Evolutionary conservation across 805 yeast genomes (phyloP), one percentile per base, ranked within the genome.

Genomic region (Diddensiella santjacobensis): DNA sequence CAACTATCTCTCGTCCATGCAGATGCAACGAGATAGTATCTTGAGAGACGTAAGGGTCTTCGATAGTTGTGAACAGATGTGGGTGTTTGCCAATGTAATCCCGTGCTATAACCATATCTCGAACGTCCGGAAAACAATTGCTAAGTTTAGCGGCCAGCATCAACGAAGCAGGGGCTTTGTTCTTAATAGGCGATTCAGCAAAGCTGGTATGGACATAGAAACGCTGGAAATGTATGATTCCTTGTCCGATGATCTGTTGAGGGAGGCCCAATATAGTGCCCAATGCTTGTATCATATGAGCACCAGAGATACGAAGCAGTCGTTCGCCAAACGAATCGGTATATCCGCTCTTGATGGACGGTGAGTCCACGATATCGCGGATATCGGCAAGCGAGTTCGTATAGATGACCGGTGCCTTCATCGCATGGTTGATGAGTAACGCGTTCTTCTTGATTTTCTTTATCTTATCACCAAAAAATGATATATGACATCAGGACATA

Each of bases 191-290:
- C 20, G 20, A 17, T 8, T 17, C 20, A 6, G 15, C 20, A 13
- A 35, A n/a, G 38, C 38, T 35, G n/a, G 38, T n/a, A 8, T n/a
- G 20, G 3, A 44, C 47, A 35, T 37, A 49, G 23, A 30, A 42
- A 23, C 55, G 37, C 33, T 45, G 52, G 3, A 47, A 17, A 10
- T 40, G 29, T 6, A 52, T 47, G 22, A 52, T 52, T 13, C 52
- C 53, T 22, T 35, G 40, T 4, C 48, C 18, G 1, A 52, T 46
- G 19, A 46, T 44, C 13, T 18, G 18, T 31, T 53, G 54, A 4
- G 40, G 40, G 3, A 44, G 33, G 8, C 31, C 17, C 22, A 53
- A 48, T 22, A 24, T 42, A 3, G 41, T 29, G 11, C 54, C 56
- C 15, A 42, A 45, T 4, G 42, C 35, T 46, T 50, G 54, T 11